Base-by-base conservation (phyloP, 2,329 filamentous ascomycete species). In the Passalora sequoiae region DNA sequence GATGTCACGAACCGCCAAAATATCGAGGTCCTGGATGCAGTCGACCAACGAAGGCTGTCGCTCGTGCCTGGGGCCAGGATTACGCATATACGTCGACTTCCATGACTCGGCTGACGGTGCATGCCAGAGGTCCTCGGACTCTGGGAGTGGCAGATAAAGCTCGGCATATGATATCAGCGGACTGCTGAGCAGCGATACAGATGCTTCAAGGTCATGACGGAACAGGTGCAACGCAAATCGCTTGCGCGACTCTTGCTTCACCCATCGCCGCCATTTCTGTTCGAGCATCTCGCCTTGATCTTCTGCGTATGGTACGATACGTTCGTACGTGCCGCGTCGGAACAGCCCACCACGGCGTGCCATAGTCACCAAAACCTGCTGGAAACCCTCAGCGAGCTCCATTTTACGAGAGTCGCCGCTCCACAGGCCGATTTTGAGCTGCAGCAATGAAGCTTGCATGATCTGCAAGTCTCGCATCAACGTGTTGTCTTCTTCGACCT, bases 161-260 rank as follows among this genome's bases (percentile, higher is more conserved):
- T 87, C 84, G 0, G 80, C 73, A 55, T 85, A 87, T 0, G 82
- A 83, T 51, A 86, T 77, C 15, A 79, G 67, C 0, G 81, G 80
- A 46, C 76, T 81, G 16, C 76, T 78, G 41, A 84, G 69, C 3
- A 83, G 71, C 1, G 79, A 77, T 67, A 87, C 82, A 2, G 83
- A 84, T 3, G 76, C 72, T 47, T 85, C 80, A 0, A 80, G 72
- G 55, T 87, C 83, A 44, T 81, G 74, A 4, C 82, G 63, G 51
- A 83, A 83, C 10, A 77, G 67, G 56, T 83, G 79, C 46, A 83
- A 80, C 3, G 78, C 76, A 2, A 88, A 74, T 66, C 81, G 74
- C 59, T 85, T 84, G 66, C 78, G 84, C 3, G 77, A 80, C 57
- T 86, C 83, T 46, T 76, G 69, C 35, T 77, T 70, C 10, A 77